Conservation (phyloP, 2,329 filamentous ascomycete genomes). For the Stemphylium beticola region DNA sequence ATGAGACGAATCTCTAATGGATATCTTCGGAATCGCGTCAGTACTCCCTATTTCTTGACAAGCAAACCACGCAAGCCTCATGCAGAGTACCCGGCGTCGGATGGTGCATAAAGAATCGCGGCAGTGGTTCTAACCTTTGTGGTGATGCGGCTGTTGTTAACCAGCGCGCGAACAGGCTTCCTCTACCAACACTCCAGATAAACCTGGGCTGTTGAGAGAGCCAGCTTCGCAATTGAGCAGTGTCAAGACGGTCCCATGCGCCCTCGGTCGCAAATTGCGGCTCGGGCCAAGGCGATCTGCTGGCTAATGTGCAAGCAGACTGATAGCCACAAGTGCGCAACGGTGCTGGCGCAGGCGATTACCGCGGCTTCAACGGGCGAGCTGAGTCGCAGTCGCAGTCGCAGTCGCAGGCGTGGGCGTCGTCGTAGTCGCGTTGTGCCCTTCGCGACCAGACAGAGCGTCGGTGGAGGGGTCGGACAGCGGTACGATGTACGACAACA, state of each 20-base stretch:
- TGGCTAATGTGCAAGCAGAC: constrained; percentile 17
- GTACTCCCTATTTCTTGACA: not conserved
- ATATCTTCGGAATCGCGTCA: constrained; percentile 19
- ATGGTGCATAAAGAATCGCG: constrained; percentile 3
- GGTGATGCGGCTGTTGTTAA: constrained; percentile 16
- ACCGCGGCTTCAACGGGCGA: constrained; percentile 8
- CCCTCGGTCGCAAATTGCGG: constrained; percentile 18
- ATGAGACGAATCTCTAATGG: not conserved
- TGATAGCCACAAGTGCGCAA: constrained; percentile 3
- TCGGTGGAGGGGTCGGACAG: constrained; percentile 8
- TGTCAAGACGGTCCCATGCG: constrained; percentile 11
- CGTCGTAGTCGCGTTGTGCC: not conserved
- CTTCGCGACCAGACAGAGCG: not conserved
- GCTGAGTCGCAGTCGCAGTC: not conserved
- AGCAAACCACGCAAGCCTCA: not conserved
- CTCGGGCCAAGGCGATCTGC: constrained; percentile 19
- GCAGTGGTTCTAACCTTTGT: constrained; percentile 27
- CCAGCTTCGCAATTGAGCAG: constrained; percentile 25
- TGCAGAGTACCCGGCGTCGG: not conserved
- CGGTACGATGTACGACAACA: not conserved
- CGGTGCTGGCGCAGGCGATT: constrained; percentile 13
- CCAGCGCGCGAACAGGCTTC: constrained; percentile 15
- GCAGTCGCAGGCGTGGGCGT: not conserved
- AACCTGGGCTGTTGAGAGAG: constrained; percentile 14
- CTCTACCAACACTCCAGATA: constrained; percentile 18